phyloP scores from a whole-genome alignment of 257 asterid species.

The Solanum dulcamara region DNA sequence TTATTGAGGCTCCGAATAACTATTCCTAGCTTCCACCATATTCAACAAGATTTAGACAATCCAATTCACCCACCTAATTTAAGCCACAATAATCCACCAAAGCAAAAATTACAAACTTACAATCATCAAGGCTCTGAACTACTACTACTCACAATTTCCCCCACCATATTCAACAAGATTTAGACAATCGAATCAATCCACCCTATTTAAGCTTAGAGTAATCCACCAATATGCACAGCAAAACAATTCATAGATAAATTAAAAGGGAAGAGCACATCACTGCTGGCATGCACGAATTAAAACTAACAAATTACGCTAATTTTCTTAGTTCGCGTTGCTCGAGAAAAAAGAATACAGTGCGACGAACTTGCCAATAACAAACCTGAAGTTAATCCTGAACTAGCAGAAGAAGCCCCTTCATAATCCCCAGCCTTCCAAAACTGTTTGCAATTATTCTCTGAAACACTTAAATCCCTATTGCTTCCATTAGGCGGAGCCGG shows the following conservation, averaged over 20 bases:
- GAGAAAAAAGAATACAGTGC: background rate
- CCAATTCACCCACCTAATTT: background rate
- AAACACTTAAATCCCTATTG: background rate
- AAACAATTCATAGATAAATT: background rate
- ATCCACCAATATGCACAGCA: background rate
- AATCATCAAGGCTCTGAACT: background rate
- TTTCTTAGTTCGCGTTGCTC: background rate
- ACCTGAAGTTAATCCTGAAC: constrained; percentile 41
- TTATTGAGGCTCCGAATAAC: background rate
- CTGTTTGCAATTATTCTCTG: constrained; percentile 38
- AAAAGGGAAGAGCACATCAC: background rate
- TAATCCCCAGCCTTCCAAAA: constrained; percentile 98
- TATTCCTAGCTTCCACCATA: background rate
- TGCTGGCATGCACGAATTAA: background rate
- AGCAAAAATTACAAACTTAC: background rate
- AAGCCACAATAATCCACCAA: background rate
- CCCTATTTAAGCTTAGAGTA: background rate
- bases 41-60: background rate
- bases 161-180: background rate
- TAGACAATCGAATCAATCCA: background rate
- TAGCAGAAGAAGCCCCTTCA: constrained; percentile 34
- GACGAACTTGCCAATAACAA: background rate
- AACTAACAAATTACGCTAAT: background rate
- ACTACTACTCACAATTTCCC: background rate
- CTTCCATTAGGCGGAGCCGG: constrained; percentile 9